Base-by-base conservation (phyloP, 352 stramenopile genomes). In the Pythium plurisporium region DNA sequence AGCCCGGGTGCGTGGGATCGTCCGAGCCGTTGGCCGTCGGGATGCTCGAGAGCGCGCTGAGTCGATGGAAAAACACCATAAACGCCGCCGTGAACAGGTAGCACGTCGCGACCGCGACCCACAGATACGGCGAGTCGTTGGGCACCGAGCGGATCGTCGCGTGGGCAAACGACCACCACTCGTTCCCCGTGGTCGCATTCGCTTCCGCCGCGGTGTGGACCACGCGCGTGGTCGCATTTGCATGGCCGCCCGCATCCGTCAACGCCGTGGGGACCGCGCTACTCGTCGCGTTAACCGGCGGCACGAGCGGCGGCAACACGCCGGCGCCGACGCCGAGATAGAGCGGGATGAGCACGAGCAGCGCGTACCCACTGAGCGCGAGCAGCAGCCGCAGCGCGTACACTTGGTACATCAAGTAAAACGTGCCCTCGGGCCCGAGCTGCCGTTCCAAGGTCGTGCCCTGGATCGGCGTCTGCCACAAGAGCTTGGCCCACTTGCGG, bases 341-440 rank as follows among this genome's bases (percentile, higher is more conserved):
- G 5, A 91, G 55, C 34, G 84, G 84, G 37, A 94, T 64, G 17
- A 94, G 57, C 41, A 87, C 64, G 15, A 89, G n/a, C 52, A 88
- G 46, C 5, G 84, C 84, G 52, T 86, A 80, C 25, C 74, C 57
- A 37, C 73, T 89, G 33, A 94, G 72, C 12, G 57, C 74, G 2
- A 72, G 68, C 34, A 94, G 59, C 15, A 92, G 71, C 30, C 74
- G 74, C 40, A 74, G 70, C 17, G 79, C 77, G 72, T 94, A 94
- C 41, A 89, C 65, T 58, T 92, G 78, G 57, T 89, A 94, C 25
- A 91, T 67, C 54, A 94, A 59, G 59, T 94, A 94, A 63, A 92
- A 94, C 6, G 84, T 87, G 37, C 79, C 79, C 55, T 94, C 84
- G 22, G 83, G 82, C 0, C 84, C 84, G 14, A 94, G 69, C 40